Percentiles rank a stretch among this genome's conserved stretches.
These are phyloP conservation scores for Triangularia setosa DNA, from an alignment of 2,329 filamentous ascomycete species.

Conservation along the genomic window DNA sequence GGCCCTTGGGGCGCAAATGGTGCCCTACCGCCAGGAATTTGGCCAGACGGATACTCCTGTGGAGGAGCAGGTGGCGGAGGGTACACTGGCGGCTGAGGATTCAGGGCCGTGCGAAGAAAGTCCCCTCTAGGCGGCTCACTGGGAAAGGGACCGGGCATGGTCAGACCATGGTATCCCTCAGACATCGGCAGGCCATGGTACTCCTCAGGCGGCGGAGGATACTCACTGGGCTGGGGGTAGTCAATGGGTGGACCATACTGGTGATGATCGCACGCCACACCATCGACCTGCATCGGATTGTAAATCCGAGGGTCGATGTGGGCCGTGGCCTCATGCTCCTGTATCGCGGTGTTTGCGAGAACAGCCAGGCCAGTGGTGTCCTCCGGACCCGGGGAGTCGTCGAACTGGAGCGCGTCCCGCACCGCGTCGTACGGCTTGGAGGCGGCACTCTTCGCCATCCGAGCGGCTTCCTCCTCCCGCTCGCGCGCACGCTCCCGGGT, in stretches of 20 bases:
- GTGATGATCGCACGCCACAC: neutral
- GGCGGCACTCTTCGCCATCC: neutral
- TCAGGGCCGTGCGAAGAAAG: constrained; percentile 38
- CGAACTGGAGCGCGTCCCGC: constrained; percentile 1
- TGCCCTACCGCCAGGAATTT: constrained; percentile 22
- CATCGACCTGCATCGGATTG: neutral
- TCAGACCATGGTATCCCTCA: constrained; percentile 12
- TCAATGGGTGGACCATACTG: neutral
- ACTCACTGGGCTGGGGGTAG: constrained; percentile 9
- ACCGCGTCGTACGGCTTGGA: constrained; percentile 3
- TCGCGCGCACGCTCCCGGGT: constrained; percentile 3
- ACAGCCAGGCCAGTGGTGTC: constrained; percentile 26
- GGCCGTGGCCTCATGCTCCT: constrained; percentile 1
- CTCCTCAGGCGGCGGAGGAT: constrained; percentile 9
- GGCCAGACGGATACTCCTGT: constrained; percentile 8
- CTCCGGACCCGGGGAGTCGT: neutral
- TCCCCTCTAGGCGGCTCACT: constrained; percentile 23
- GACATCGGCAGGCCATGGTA: neutral
- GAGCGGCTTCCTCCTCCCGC: neutral
- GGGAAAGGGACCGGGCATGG: constrained; percentile 8
- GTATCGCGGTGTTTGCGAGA: constrained; percentile 33
- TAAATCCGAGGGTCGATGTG: neutral
- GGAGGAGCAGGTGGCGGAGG: constrained; percentile 8
- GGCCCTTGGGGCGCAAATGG: constrained; percentile 32
- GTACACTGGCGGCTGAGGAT: constrained; percentile 27